phyloP scores from a whole-genome alignment of 768 basidiomycete genomes.

The Lepiota brunneoincarnata region DNA sequence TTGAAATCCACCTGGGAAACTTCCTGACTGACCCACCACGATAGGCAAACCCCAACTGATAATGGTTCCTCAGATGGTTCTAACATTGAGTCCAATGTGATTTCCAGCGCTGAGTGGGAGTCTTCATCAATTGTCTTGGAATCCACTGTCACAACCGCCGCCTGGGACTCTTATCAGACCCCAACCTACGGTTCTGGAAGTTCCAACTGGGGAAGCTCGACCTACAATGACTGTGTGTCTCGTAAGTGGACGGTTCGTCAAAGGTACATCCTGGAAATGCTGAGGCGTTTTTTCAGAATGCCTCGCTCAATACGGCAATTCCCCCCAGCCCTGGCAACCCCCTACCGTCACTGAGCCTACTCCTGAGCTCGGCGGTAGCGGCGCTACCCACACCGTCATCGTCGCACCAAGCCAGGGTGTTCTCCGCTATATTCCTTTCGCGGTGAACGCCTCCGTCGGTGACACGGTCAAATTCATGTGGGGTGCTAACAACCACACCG shows the following conservation, averaged over 20 bases:
- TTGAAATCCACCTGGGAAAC: neutral
- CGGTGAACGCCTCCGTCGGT: conserved; percentile 70
- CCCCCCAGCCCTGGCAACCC: conserved; percentile 32
- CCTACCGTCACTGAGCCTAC: conserved; percentile 26
- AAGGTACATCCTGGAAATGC: neutral
- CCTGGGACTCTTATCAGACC: conserved; percentile 21
- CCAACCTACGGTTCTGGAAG: conserved; percentile 64
- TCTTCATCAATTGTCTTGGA: conserved; percentile 3
- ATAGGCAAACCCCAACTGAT: neutral
- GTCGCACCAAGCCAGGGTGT: conserved; percentile 78
- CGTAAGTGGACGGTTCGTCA: conserved; percentile 39
- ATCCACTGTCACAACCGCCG: conserved; percentile 16
- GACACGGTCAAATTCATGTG: conserved; percentile 78
- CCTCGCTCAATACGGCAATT: conserved; percentile 52
- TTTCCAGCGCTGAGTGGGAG: neutral
- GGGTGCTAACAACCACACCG: conserved; percentile 79
- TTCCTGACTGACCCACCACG: conserved; percentile 1
- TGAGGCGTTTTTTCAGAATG: conserved; percentile 46
- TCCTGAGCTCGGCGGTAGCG: conserved; percentile 39
- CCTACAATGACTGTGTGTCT: conserved; percentile 68
- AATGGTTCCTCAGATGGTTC: neutral
- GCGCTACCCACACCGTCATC: conserved; percentile 70
- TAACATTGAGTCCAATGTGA: neutral
- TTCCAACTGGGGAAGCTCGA: conserved; percentile 51
- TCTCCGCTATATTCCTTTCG: conserved; percentile 73